Percentiles rank a stretch among this genome's conserved stretches.
Conservation (phyloP, 2,329 filamentous ascomycete species). For the Coniochaeta hoffmannii region DNA sequence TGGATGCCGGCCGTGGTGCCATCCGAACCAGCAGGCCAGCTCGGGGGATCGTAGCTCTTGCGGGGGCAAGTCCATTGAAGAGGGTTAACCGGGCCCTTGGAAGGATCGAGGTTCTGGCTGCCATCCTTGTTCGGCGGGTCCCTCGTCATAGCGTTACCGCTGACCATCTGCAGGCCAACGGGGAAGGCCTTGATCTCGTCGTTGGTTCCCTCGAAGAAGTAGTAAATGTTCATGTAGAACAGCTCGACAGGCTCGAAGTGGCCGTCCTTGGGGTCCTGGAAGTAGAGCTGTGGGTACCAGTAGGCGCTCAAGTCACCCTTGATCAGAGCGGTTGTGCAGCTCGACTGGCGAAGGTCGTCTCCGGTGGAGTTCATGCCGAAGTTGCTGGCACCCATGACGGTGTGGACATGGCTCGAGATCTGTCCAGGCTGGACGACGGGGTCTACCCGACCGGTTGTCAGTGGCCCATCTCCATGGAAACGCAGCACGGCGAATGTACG, state of each 20-base stretch:
- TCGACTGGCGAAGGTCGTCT: conserved; percentile 48
- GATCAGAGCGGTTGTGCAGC: conserved; percentile 64
- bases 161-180: conserved; percentile 61
- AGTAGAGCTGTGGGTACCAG: conserved; percentile 69
- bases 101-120: conserved; percentile 41
- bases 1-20: conserved; percentile 47
- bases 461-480: conserved; percentile 59
- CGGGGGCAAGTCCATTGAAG: conserved; percentile 57
- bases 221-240: conserved; percentile 71
- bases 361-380: conserved; percentile 58
- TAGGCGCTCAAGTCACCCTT: conserved; percentile 67
- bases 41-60: conserved; percentile 35
- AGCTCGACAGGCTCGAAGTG: conserved; percentile 59
- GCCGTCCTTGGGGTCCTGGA: conserved; percentile 53
- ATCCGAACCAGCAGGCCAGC: conserved; percentile 47
- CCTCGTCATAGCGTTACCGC: conserved; percentile 53
- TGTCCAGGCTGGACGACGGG: conserved; percentile 59
- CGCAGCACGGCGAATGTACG: conserved; percentile 62
- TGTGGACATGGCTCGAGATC: conserved; percentile 58
- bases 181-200: conserved; percentile 66
- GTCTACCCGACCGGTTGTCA: conserved; percentile 55
- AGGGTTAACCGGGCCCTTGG: conserved; percentile 42
- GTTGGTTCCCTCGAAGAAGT: conserved; percentile 60
- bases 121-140: conserved; percentile 47
- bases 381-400: conserved; percentile 61